Evolutionary conservation across 257 asterid genomes (phyloP).

Genomic region (Nicotiana tomentosiformis): DNA sequence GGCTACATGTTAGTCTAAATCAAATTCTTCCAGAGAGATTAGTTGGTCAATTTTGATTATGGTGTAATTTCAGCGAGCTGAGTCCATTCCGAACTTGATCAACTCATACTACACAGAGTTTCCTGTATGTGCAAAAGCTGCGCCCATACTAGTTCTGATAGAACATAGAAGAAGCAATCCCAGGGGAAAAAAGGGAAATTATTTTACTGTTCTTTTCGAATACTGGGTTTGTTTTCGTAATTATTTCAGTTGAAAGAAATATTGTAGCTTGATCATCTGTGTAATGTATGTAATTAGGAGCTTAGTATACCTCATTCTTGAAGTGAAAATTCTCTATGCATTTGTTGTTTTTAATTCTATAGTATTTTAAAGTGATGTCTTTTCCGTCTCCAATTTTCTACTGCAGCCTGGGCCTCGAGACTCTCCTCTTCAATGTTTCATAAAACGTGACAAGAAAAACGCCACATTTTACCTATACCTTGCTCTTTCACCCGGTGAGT

Average conservation of each 20-base stretch:
- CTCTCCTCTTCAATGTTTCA: constrained; percentile 69
- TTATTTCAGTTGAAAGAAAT: background rate
- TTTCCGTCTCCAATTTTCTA: background rate
- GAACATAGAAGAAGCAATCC: background rate
- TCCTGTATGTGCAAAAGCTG: background rate
- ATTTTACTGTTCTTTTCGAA: background rate
- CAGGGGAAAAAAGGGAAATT: background rate
- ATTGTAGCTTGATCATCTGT: background rate
- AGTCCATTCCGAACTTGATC: background rate
- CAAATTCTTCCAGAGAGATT: background rate
- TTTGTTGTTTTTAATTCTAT: background rate
- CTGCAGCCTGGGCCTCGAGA: constrained; percentile 93
- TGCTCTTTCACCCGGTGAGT: constrained; percentile 81
- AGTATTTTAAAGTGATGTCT: background rate
- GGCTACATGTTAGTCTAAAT: background rate
- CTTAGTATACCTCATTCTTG: background rate
- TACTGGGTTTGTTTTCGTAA: background rate
- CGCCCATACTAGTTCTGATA: background rate
- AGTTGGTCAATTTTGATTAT: background rate
- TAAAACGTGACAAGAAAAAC: constrained; percentile 91
- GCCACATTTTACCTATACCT: constrained; percentile 70
- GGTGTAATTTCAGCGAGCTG: background rate
- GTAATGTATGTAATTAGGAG: background rate
- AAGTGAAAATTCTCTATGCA: background rate
- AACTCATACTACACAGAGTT: background rate